Evolutionary conservation across 176 grass and related monocot species (phyloP).

Genomic region (Aegilops tauschii): DNA sequence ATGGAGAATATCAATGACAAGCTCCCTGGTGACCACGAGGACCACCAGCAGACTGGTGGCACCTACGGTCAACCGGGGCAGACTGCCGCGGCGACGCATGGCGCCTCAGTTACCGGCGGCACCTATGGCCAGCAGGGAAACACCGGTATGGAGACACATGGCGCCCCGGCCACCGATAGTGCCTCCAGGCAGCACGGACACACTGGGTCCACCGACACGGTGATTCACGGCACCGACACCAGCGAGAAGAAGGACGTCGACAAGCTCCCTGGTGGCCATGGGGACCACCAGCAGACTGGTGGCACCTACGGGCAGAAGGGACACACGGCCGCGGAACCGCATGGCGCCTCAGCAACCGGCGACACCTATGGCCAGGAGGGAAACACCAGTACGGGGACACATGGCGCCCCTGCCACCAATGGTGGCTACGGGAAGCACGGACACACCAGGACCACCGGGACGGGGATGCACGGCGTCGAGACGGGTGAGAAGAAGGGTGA

Average conservation of each 20-base stretch:
- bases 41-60: too few relatives aligned
- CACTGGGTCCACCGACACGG: background rate
- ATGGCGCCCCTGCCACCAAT: too few relatives aligned
- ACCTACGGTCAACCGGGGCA: too few relatives aligned
- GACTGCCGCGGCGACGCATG: too few relatives aligned
- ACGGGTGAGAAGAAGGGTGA: too few relatives aligned
- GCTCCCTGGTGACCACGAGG: too few relatives aligned
- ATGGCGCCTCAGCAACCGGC: background rate
- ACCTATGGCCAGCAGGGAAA: background rate
- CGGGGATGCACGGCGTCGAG: too few relatives aligned
- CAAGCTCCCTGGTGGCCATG: background rate
- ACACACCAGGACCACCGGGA: background rate
- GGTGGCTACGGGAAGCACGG: too few relatives aligned
- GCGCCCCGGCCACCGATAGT: background rate
- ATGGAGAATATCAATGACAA: too few relatives aligned
- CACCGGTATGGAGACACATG: background rate
- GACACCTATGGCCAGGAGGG: background rate
- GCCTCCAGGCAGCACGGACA: background rate
- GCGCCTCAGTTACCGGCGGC: too few relatives aligned
- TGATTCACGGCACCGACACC: background rate
- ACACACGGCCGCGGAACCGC: background rate
- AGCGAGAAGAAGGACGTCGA: background rate
- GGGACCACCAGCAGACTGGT: background rate
- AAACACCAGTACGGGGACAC: too few relatives aligned
- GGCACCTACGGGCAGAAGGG: background rate